Evolutionary conservation across 2,329 filamentous ascomycete species (phyloP), one percentile per base, ranked within the genome.

Genomic region (Stylonectria norvegica): DNA sequence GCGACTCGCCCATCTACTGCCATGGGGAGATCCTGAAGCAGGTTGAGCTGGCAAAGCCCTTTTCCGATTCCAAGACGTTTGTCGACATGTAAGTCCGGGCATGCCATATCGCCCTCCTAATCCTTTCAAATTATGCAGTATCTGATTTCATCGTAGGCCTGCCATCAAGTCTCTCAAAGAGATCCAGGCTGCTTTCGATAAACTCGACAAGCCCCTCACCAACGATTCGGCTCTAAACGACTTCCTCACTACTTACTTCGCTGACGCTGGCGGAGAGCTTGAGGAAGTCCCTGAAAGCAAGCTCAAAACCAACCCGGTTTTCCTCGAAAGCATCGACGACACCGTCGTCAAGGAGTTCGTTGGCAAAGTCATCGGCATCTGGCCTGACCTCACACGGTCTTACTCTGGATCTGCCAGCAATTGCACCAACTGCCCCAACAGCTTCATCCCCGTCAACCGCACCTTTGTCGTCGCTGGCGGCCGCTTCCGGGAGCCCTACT

Each of bases 391-490:
- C 34, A 85, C 82, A 5, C 70, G 82, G 23, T 65, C 68, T 16
- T 85, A 84, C 57, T 64, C 67, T 11, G 71, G 72, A 38, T 59
- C 67, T n/a, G 56, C 57, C 15, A 71, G 55, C 17, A 74, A 73
- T 50, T 85, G 81, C 65, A 66, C 69, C 7, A 71, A 70, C 22
- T 85, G 81, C 46, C 78, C 79, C 22, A 73, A 73, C 52, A 84
- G 80, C 57, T 85, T 82, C 61, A 77, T 85, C 40, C 78, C 80
- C 5, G 58, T 85, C 43, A 83, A 82, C 53, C 75, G 78, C 42
- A 81, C 79, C 3, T 85, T 86, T 53, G 79, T 86, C n/a, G 74
- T 86, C 12, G 81, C 81, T 4, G 81, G 81, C 10, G 81, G 82
- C n/a, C 78, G 82, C 20, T 86, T 86, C 67, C 71, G 81, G 22